Conservation (phyloP, 306 rosid genomes). For the Fragaria ananassa region DNA sequence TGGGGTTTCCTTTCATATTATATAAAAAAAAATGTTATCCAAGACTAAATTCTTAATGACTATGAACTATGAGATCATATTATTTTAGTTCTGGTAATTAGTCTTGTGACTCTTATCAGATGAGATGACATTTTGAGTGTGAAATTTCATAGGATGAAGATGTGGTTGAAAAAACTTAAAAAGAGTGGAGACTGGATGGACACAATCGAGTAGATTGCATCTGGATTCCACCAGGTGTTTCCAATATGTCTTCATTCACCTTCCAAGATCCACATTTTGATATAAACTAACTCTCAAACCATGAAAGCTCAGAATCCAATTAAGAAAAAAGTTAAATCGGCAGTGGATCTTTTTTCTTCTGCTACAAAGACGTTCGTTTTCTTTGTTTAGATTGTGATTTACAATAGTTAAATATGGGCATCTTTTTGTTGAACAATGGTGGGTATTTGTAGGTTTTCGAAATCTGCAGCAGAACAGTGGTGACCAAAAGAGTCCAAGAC, state of each 20-base stretch:
- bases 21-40: too few species aligned
- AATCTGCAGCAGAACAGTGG: background rate
- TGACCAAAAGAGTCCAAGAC: background rate
- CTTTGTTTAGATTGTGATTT: background rate
- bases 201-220: background rate
- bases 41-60: too few species aligned
- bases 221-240: background rate
- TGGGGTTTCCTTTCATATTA: too few species aligned
- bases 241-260: background rate
- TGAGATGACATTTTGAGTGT: background rate
- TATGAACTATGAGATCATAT: too few species aligned
- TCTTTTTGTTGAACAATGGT: background rate
- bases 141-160: background rate
- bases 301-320: background rate
- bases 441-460: background rate
- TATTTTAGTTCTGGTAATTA: too few species aligned
- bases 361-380: background rate
- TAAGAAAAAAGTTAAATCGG: background rate
- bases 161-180: background rate
- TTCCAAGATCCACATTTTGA: background rate
- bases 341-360: background rate
- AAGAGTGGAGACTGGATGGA: background rate
- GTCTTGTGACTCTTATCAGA: background rate
- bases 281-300: background rate
- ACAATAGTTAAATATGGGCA: background rate